phyloP scores from a whole-genome alignment of 495 filamentous ascomycete species.

The Aspergillus carlsbadensis region DNA sequence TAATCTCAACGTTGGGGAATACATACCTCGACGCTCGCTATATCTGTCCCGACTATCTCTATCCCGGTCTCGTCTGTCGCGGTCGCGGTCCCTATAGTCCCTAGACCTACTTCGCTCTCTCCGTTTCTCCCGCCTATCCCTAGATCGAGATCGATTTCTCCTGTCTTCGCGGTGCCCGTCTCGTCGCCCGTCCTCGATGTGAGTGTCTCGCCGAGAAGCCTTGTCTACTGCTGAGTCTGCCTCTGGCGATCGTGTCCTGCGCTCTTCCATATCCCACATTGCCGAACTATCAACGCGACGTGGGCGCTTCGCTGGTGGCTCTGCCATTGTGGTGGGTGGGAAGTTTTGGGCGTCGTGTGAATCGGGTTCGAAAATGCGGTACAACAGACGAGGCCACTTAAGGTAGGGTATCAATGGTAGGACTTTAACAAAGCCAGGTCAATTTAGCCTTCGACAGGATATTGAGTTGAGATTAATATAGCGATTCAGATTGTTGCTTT shows the following conservation, averaged over 20 bases:
- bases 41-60: constrained; percentile 49
- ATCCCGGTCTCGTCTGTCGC: constrained; percentile 38
- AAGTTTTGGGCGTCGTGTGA: neutral
- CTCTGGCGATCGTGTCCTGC: constrained; percentile 26
- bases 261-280: constrained; percentile 54
- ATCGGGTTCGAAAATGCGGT: neutral
- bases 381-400: neutral
- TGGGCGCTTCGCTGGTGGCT: constrained; percentile 55
- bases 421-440: neutral
- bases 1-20: neutral
- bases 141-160: constrained; percentile 43
- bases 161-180: constrained; percentile 35
- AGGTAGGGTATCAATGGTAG: neutral
- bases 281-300: constrained; percentile 51
- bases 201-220: constrained; percentile 32
- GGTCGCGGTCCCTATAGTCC: constrained; percentile 39
- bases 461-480: neutral
- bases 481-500: neutral
- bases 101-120: constrained; percentile 46
- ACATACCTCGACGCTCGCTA: constrained; percentile 42
- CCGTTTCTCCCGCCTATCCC: constrained; percentile 41
- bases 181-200: constrained; percentile 31
- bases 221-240: constrained; percentile 36
- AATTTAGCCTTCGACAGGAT: neutral
- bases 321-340: constrained; percentile 38